A percentile compares a stretch with the other conserved stretches of the same genome.
These are phyloP conservation scores for Vitis riparia DNA, from an alignment of 164 flowering plant species.

Conservation along the genomic window DNA sequence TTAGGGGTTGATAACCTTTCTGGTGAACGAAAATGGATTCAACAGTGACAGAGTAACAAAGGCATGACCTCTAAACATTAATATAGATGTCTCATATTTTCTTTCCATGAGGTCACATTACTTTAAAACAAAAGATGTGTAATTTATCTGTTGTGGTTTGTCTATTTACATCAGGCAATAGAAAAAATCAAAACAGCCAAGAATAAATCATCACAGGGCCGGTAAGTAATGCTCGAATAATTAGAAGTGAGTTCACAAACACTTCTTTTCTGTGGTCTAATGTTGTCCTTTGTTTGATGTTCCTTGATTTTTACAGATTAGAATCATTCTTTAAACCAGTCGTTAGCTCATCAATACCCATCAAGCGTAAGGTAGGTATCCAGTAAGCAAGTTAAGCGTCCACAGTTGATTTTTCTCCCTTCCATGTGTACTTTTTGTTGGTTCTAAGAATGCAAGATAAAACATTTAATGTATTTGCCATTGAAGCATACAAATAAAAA, in stretches of 20 bases:
- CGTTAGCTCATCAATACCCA: slow-evolving; percentile 47
- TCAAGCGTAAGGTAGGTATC: slow-evolving; percentile 78
- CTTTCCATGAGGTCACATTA: not conserved
- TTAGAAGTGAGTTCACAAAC: slow-evolving; percentile 3
- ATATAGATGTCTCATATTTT: not conserved
- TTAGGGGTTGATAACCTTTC: slow-evolving; percentile 70
- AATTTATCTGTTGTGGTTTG: not conserved
- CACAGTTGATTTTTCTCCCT: not conserved
- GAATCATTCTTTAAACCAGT: slow-evolving; percentile 94
- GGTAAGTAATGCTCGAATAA: slow-evolving; percentile 45
- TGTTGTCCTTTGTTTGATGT: slow-evolving; percentile 2
- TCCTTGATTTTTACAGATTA: slow-evolving; percentile 43
- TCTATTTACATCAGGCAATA: slow-evolving; percentile 57
- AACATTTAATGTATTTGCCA: not conserved
- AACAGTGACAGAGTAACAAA: slow-evolving; percentile 83
- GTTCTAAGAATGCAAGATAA: not conserved
- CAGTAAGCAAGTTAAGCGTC: slow-evolving; percentile 1
- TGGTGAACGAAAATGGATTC: slow-evolving; percentile 91
- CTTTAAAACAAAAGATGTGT: not conserved
- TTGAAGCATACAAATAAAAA: not conserved
- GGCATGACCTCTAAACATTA: slow-evolving; percentile 37
- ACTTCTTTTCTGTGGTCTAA: not conserved
- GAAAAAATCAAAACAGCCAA: slow-evolving; percentile 94
- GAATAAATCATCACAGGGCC: slow-evolving; percentile 85
- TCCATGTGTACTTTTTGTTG: not conserved